These are phyloP conservation scores for Tetraselmis striata DNA, from an alignment of 139 green algal genomes.

Conservation along the genomic window DNA sequence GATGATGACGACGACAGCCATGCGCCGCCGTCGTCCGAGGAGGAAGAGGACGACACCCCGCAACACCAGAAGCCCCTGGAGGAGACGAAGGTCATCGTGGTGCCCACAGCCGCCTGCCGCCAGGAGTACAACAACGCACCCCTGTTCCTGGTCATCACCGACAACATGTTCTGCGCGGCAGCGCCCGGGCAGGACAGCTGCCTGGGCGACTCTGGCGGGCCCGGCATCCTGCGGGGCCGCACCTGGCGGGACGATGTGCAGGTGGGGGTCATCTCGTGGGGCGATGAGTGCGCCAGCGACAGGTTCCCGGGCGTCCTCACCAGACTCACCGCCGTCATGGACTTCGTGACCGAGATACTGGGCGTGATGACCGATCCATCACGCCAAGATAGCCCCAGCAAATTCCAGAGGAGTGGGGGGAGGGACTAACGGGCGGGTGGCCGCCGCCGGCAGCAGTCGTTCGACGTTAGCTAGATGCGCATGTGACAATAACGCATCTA, in stretches of 20 bases:
- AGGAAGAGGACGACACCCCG: not conserved
- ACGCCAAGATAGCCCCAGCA: no score
- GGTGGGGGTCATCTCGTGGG: not conserved
- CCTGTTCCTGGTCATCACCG: not conserved
- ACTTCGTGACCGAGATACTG: not conserved
- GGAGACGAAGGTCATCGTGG: not conserved
- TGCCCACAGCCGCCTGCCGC: not conserved
- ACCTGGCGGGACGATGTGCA: not conserved
- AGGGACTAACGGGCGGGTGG: no score
- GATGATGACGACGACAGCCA: no score
- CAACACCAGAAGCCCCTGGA: not conserved
- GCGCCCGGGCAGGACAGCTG: not conserved
- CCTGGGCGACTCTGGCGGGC: not conserved
- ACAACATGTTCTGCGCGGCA: not conserved
- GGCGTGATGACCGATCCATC: not conserved
- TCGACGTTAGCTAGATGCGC: no score
- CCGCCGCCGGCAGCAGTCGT: no score
- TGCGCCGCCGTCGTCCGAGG: no score
- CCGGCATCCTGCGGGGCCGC: not conserved
- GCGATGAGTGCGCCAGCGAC: not conserved
- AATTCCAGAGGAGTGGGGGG: no score
- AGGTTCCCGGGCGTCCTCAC: not conserved
- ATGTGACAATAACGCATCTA: no score
- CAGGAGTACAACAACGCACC: not conserved
- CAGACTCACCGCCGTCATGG: not conserved